Percentiles rank a stretch among this genome's conserved stretches.
phyloP scores from a whole-genome alignment of 371 early-diverging fungal species.

The Thermomucor indicae-seudaticae region DNA sequence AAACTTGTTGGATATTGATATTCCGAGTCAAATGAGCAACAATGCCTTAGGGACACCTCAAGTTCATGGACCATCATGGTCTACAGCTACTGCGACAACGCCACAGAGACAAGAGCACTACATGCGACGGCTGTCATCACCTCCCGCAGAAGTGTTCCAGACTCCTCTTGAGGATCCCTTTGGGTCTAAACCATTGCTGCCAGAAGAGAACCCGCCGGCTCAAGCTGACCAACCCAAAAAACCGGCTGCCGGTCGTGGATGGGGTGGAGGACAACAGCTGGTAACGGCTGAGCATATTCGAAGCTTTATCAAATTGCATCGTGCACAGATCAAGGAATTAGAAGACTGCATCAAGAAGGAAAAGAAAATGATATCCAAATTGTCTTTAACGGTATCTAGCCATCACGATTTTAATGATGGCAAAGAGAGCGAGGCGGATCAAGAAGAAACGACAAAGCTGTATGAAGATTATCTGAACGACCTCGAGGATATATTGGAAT shows the following conservation, averaged over 20 bases:
- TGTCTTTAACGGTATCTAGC: constrained; percentile 48
- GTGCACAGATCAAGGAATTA: constrained; percentile 72
- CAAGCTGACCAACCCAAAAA: background rate
- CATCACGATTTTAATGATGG: constrained; percentile 21
- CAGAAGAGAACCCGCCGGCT: background rate
- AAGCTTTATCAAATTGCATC: constrained; percentile 72
- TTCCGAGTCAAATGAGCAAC: constrained; percentile 22
- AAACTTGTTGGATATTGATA: constrained; percentile 38
- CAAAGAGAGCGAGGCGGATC: constrained; percentile 15
- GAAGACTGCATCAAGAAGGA: constrained; percentile 76
- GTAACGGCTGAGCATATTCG: constrained; percentile 38
- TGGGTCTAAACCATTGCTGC: background rate
- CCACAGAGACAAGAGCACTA: constrained; percentile 23
- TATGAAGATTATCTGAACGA: constrained; percentile 50
- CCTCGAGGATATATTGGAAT: constrained; percentile 49
- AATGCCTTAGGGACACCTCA: constrained; percentile 34
- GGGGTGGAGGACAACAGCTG: no score
- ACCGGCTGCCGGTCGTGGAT: background rate
- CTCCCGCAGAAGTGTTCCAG: constrained; percentile 26
- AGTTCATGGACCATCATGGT: constrained; percentile 15
- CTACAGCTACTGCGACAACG: background rate
- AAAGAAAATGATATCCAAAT: constrained; percentile 70
- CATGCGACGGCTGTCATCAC: constrained; percentile 32
- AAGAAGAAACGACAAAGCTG: constrained; percentile 16
- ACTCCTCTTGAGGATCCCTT: constrained; percentile 12